Evolutionary conservation across 371 early-diverging fungal genomes (phyloP), one percentile per base, ranked within the genome.

Genomic region (Parasitella parasitica): DNA sequence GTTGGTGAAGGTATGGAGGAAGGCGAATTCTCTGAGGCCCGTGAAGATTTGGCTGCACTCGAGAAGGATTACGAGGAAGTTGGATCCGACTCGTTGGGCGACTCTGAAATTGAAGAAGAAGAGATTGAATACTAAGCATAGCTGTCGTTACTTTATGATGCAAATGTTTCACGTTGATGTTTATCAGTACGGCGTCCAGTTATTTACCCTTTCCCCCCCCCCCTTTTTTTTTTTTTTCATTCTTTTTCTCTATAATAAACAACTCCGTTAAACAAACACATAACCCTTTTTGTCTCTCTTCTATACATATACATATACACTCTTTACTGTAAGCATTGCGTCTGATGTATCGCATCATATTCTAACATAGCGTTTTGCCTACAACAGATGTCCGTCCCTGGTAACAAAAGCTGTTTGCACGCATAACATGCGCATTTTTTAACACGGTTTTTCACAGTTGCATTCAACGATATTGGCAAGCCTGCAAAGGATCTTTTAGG

Each of bases 21-120:
- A 89, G 99, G 99, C 78, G 99, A 99, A 85, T 99, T 99, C 92
- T 94, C 94, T 63, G 99, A 99, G 89, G 99, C 99, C 66, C 94
- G 99, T 82, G 99, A 99, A 84, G 97, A 99, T 80, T 89, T 99
- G 82, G 98, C 97, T 71, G 96, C 96, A 54, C 93, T 99, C 62
- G 98, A 98, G 86, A 94, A 94, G 88, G 99, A 98, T 82, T 99
- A 98, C 86, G 95, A 96, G 78, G 96, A 96, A 80, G 96, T 97
- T 64, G 94, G 92, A 63, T 87, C 91, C 72, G 96, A 96, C 80
- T 90, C 94, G 39, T 81, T 83, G 51, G 73, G 70, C 27, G 70
- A 70, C 49, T 70, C 67, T 54, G 73, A 73, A 57, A 86, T 84
- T 64, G 90, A 83, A 55, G 93, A 90, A 57, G 89, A n/a, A 30